Evolutionary conservation across 805 yeast species (phyloP), one percentile per base, ranked within the genome.

Genomic region (Huiozyma naganishii): DNA sequence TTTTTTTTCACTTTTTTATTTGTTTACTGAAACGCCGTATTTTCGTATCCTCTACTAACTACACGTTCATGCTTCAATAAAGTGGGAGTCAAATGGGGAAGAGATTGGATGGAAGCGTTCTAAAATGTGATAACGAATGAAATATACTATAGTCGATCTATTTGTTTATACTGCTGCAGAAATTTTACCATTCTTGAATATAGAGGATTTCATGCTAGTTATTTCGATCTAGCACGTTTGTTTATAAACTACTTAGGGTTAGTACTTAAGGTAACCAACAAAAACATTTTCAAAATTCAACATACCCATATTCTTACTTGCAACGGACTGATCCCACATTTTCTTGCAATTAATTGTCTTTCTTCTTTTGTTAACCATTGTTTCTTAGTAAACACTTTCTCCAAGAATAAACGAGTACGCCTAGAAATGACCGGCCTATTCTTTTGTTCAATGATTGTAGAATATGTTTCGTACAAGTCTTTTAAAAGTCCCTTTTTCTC

Each of bases 251-350:
- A 36, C 39, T 41, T 37, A 42, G 45, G 45, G 45, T 42, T 42
- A 37, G 41, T 37, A 37, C 37, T 42, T 28, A 39, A 32, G 38
- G 37, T 42, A 39, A 32, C 38, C 11, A 37, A 36, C 33, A 28
- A 27, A 37, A 37, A 28, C 30, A 37, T 28, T 33, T 42, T 29
- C 29, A 42, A 42, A 32, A 39, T 7, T 39, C 33, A 39, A 51
- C 54, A 51, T 51, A 51, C 53, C 58, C 58, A 54, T 29, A 51
- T 50, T 42, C 56, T 49, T 27, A 54, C 58, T 45, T 54, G 57
- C 33, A 46, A 42, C 28, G 55, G 50, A 29, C 52, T 48, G 33
- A 54, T 42, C 30, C 51, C 52, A 47, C 55, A 51, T 40, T 46
- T 45, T 33, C 36, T 50, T 36, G 55, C 58, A 32, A 54, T 48